Conservation (phyloP, 108 stramenopile genomes). For the Seminavis robusta region DNA sequence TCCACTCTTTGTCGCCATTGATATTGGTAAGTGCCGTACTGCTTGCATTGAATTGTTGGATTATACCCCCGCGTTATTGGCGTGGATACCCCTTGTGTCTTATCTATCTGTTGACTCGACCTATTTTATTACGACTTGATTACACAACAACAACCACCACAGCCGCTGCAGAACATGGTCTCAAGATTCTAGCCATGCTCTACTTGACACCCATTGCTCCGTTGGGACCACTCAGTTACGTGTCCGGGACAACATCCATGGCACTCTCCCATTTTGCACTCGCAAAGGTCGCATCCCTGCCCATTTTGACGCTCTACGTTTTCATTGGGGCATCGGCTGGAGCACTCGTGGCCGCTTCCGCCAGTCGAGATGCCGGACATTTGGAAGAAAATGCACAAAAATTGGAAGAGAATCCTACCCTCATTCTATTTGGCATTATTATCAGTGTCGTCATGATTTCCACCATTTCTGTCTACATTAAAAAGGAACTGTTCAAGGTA, state of each 20-base stretch:
- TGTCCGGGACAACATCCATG: slow-evolving; percentile 84
- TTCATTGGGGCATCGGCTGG: slow-evolving; percentile 61
- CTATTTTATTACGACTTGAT: not conserved
- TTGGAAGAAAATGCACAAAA: slow-evolving; percentile 7
- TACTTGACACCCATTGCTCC: slow-evolving; percentile 79
- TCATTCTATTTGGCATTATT: slow-evolving; percentile 61
- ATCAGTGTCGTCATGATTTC: slow-evolving; percentile 73
- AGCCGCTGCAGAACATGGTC: slow-evolving; percentile 73
- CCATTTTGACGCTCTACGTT: slow-evolving; percentile 71
- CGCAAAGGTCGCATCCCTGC: slow-evolving; percentile 74
- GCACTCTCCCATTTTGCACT: slow-evolving; percentile 49
- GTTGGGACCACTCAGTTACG: slow-evolving; percentile 73
- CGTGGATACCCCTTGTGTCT: not conserved
- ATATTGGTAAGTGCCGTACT: slow-evolving; percentile 43
- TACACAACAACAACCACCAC: no score
- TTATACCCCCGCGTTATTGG: no score
- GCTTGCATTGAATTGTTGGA: not conserved
- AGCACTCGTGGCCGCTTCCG: slow-evolving; percentile 1
- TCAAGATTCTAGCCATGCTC: slow-evolving; percentile 81
- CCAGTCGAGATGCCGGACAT: not conserved
- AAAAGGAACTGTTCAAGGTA: slow-evolving; percentile 74
- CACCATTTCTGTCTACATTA: slow-evolving; percentile 57
- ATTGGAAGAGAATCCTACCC: slow-evolving; percentile 53
- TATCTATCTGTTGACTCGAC: not conserved
- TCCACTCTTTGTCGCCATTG: slow-evolving; percentile 87